Evolutionary conservation across 177 flowering plant genomes (phyloP).

Genomic region (Telopea speciosissima): DNA sequence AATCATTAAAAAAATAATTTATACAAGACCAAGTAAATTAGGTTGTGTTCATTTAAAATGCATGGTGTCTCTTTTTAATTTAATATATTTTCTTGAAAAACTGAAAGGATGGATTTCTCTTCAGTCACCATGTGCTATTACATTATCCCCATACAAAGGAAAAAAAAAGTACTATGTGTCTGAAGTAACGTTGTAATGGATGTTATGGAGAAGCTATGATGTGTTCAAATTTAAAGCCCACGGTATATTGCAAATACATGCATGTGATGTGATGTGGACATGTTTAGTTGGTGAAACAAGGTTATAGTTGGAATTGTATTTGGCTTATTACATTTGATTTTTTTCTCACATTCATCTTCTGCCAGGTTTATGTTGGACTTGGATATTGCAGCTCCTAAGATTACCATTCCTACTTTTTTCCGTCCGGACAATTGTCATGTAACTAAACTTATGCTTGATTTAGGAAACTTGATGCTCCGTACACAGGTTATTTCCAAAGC

Average conservation of each 20-base stretch:
- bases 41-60: too few species aligned
- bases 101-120: too few species aligned
- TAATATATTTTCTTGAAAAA: too few species aligned
- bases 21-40: too few species aligned
- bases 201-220: too few species aligned
- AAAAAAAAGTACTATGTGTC: not conserved
- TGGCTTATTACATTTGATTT: not conserved
- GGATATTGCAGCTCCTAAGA: slow-evolving; percentile 98
- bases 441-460: slow-evolving; percentile 84
- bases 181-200: too few species aligned
- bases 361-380: slow-evolving; percentile 82
- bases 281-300: not conserved
- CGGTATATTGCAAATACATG: not conserved
- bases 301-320: not conserved
- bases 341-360: slow-evolving; percentile 10
- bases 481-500: slow-evolving; percentile 51
- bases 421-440: slow-evolving; percentile 60
- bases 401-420: slow-evolving; percentile 85
- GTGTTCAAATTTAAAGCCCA: not conserved
- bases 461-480: slow-evolving; percentile 78
- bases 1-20: too few species aligned
- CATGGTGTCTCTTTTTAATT: too few species aligned
- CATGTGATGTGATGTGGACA: not conserved
- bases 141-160: not conserved
- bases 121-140: too few species aligned